These are phyloP conservation scores for Cardiospermum halicacabum DNA, from an alignment of 345 rosid genomes.

Conservation along the genomic window DNA sequence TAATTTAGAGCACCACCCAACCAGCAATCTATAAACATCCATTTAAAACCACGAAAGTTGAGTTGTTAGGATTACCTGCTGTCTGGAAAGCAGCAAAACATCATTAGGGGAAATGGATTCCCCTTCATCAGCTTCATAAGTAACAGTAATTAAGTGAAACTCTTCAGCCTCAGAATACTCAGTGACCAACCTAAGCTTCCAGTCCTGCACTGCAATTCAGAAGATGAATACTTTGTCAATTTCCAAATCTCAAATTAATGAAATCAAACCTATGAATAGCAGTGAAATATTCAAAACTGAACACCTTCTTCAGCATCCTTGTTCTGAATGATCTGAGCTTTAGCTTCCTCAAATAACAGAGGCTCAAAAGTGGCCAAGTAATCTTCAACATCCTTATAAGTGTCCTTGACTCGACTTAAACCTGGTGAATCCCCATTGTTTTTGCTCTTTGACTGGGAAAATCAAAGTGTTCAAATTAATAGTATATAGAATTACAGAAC, in stretches of 20 bases:
- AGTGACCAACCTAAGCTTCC: slow-evolving; percentile 63
- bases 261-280: no score
- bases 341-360: slow-evolving; percentile 85
- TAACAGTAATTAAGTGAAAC: slow-evolving; percentile 56
- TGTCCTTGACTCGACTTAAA: slow-evolving; percentile 53
- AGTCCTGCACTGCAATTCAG: slow-evolving; percentile 43
- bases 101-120: slow-evolving; percentile 65
- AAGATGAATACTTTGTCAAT: no score
- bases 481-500: neutral
- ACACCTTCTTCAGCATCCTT: slow-evolving; percentile 76
- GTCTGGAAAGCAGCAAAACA: slow-evolving; percentile 71
- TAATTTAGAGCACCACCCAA: no score
- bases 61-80: slow-evolving; percentile 43
- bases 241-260: neutral
- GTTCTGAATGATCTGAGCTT: slow-evolving; percentile 78
- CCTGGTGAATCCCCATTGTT: slow-evolving; percentile 21
- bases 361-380: slow-evolving; percentile 83
- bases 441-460: slow-evolving; percentile 25
- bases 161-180: slow-evolving; percentile 75
- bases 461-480: neutral
- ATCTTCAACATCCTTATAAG: slow-evolving; percentile 66
- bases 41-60: neutral
- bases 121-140: slow-evolving; percentile 49
- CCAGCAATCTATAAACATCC: no score
- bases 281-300: neutral